phyloP scores from a whole-genome alignment of 495 filamentous ascomycete genomes.

The Rhypophila decipiens region DNA sequence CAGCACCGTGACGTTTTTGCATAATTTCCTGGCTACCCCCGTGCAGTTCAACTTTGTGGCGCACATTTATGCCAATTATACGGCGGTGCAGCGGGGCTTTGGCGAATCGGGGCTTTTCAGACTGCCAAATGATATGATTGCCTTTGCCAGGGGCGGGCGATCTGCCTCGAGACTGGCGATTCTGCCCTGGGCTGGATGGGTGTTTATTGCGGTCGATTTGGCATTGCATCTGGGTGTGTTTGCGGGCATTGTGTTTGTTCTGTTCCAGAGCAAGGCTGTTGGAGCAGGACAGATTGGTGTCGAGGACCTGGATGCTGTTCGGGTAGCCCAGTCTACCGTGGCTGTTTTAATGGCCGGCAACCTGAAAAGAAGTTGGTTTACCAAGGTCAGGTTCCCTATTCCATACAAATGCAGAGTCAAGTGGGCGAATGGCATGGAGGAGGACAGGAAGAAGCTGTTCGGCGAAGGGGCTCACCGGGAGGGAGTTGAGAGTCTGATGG shows the following conservation, averaged over 20 bases:
- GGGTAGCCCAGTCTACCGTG: background rate
- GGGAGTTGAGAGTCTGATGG: background rate
- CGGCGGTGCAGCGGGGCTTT: background rate
- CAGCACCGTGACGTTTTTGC: slow-evolving; percentile 8
- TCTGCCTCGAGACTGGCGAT: slow-evolving; percentile 7
- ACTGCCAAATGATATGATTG: slow-evolving; percentile 3
- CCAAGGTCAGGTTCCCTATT: background rate
- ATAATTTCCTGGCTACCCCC: slow-evolving; percentile 14
- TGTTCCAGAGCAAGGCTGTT: background rate
- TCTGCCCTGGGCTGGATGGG: slow-evolving; percentile 10
- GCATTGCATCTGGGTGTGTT: background rate
- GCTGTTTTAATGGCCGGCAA: background rate
- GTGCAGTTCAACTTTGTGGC: slow-evolving; percentile 14
- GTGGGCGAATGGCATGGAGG: background rate
- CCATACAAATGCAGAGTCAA: background rate
- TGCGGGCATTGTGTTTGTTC: background rate
- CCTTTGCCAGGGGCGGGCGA: slow-evolving; percentile 7
- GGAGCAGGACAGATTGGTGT: background rate
- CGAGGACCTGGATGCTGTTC: background rate
- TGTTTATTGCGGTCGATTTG: slow-evolving; percentile 9
- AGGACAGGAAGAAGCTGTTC: background rate
- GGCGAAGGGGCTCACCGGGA: background rate
- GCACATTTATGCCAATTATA: slow-evolving; percentile 8
- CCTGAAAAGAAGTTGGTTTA: background rate
- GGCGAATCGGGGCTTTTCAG: background rate